Conservation (phyloP, 2,329 filamentous ascomycete species). For the Fusarium chlamydosporum region DNA sequence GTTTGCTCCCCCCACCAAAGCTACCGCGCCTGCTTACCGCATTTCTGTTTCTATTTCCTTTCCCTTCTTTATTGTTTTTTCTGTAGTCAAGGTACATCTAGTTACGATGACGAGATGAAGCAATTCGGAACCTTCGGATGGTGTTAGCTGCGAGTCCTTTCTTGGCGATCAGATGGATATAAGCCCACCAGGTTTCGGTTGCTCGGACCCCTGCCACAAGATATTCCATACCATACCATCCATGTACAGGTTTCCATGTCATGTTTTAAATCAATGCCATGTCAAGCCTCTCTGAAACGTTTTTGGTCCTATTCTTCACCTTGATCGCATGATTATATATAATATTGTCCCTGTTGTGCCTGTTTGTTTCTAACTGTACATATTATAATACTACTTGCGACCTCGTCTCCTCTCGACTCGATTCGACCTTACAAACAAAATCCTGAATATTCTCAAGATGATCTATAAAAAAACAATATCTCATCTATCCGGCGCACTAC, state of each 20-base stretch:
- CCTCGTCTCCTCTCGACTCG: background rate
- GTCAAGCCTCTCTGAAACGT: constrained; percentile 37
- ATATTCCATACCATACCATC: background rate
- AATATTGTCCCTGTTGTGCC: background rate
- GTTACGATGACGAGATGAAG: constrained; percentile 37
- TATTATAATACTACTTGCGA: constrained; percentile 15
- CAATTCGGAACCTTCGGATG: constrained; percentile 51
- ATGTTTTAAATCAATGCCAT: constrained; percentile 31
- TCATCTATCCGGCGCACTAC: constrained; percentile 6
- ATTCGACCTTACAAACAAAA: background rate
- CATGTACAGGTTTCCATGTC: constrained; percentile 12
- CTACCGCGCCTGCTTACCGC: constrained; percentile 32
- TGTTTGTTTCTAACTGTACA: background rate
- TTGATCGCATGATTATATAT: constrained; percentile 28
- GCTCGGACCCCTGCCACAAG: constrained; percentile 7
- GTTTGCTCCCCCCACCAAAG: constrained; percentile 23
- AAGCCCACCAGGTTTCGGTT: constrained; percentile 12
- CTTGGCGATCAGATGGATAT: constrained; percentile 31
- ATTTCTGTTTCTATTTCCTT: background rate
- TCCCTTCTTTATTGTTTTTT: constrained; percentile 2
- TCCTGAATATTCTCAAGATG: constrained; percentile 9
- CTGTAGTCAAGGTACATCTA: too few species aligned
- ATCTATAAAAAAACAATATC: background rate
- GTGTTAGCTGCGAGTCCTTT: constrained; percentile 4
- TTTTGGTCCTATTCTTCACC: constrained; percentile 7